Conservation (phyloP, 2,329 filamentous ascomycete species). For the Epichloe typhina region DNA sequence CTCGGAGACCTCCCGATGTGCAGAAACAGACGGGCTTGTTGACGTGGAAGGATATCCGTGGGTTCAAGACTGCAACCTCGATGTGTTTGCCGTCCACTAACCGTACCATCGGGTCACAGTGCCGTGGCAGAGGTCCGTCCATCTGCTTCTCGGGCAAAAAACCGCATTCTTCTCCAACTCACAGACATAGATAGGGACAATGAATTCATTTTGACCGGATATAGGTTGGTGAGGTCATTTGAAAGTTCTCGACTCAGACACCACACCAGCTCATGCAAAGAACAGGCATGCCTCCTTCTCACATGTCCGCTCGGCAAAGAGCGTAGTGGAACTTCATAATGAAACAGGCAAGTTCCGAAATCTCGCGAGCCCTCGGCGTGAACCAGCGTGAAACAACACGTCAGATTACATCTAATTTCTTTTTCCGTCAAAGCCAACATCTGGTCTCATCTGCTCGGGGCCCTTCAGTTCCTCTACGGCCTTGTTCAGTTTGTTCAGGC, state of each 20-base stretch:
- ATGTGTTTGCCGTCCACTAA: too few relatives aligned
- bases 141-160: too few relatives aligned
- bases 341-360: slow-evolving; percentile 8
- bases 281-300: slow-evolving; percentile 10
- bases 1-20: too few relatives aligned
- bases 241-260: neutral
- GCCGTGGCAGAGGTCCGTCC: too few relatives aligned
- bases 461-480: slow-evolving; percentile 10
- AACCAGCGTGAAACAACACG: too few relatives aligned
- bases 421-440: slow-evolving; percentile 13
- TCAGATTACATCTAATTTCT: too few relatives aligned
- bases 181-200: neutral
- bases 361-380: too few relatives aligned
- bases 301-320: slow-evolving; percentile 6
- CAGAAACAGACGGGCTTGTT: too few relatives aligned
- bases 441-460: slow-evolving; percentile 17
- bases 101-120: too few relatives aligned
- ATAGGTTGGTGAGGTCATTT: neutral
- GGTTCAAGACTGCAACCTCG: too few relatives aligned
- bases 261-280: neutral
- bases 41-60: too few relatives aligned
- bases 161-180: too few relatives aligned
- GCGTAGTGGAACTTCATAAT: slow-evolving; percentile 10
- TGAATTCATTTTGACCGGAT: neutral
- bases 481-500: slow-evolving; percentile 7